A percentile compares a stretch with the other conserved stretches of the same genome.
phyloP scores from a whole-genome alignment of 2,329 filamentous ascomycete species.

The Cladosporium sp. region DNA sequence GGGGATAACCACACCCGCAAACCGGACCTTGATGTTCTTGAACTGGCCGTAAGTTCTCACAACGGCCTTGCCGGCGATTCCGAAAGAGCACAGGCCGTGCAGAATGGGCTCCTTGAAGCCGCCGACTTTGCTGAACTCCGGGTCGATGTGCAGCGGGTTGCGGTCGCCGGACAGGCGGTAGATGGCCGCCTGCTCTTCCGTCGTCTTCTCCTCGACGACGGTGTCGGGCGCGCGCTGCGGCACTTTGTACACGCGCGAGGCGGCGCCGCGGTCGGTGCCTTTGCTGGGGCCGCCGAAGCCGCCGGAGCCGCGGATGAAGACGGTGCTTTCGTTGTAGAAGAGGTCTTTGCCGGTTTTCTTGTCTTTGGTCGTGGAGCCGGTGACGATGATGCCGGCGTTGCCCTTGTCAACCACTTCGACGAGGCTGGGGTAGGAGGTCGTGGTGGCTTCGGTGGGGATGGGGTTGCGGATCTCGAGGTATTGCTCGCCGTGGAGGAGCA shows the following conservation, averaged over 20 bases:
- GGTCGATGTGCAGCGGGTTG: constrained; percentile 96
- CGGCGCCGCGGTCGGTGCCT: constrained; percentile 70
- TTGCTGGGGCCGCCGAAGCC: constrained; percentile 84
- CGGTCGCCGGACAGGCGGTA: constrained; percentile 93
- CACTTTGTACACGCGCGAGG: constrained; percentile 73
- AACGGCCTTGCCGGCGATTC: constrained; percentile 85
- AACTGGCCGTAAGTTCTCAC: constrained; percentile 77
- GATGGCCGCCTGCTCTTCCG: constrained; percentile 84
- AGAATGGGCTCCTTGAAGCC: constrained; percentile 94
- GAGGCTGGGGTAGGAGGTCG: constrained; percentile 72
- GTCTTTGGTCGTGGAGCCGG: constrained; percentile 76
- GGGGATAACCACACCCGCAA: constrained; percentile 78
- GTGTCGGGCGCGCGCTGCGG: constrained; percentile 74
- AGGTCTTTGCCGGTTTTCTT: constrained; percentile 81
- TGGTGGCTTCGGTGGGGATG: constrained; percentile 76
- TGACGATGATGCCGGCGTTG: constrained; percentile 76
- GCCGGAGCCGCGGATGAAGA: constrained; percentile 86
- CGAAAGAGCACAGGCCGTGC: constrained; percentile 95
- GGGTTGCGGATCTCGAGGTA: constrained; percentile 94
- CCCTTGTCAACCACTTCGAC: constrained; percentile 97
- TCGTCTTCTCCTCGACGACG: constrained; percentile 80
- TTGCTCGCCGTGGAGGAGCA: constrained; percentile 98
- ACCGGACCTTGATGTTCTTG: constrained; percentile 90
- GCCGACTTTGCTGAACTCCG: constrained; percentile 87
- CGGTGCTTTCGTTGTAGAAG: constrained; percentile 95